phyloP scores from a whole-genome alignment of 495 filamentous ascomycete species.

The Xanthoparmelia taractica region DNA sequence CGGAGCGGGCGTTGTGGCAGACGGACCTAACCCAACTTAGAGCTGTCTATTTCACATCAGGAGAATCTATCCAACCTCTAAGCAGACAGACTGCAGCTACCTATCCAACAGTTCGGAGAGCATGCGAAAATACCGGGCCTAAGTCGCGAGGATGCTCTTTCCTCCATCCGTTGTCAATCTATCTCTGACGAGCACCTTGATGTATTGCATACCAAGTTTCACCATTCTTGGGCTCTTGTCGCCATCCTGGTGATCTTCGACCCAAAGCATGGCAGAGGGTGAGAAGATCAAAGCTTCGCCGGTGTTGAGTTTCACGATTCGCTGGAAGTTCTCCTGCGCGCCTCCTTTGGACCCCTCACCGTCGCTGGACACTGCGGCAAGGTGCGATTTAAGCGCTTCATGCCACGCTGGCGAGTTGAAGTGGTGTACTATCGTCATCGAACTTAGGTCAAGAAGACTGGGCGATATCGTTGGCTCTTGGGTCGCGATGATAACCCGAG shows the following conservation, averaged over 20 bases:
- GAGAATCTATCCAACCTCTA: not conserved
- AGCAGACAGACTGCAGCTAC: not conserved
- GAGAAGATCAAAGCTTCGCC: conserved; percentile 63
- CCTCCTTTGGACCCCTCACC: conserved; percentile 22
- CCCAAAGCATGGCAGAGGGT: conserved; percentile 48
- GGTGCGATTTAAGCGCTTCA: conserved; percentile 48
- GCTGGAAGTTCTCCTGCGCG: conserved; percentile 40
- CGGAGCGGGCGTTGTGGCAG: not conserved
- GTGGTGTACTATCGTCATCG: conserved; percentile 65
- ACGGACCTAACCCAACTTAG: not conserved
- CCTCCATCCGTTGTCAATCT: conserved; percentile 53
- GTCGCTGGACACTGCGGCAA: conserved; percentile 43
- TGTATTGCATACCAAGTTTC: conserved; percentile 39
- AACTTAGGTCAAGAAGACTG: conserved; percentile 60
- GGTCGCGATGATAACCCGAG: conserved; percentile 62
- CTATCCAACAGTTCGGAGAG: not conserved
- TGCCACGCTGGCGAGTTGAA: conserved; percentile 69
- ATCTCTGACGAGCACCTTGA: conserved; percentile 47
- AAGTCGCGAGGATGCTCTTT: conserved; percentile 38
- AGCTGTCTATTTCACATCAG: not conserved
- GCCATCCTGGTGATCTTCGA: conserved; percentile 17
- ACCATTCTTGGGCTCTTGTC: conserved; percentile 16
- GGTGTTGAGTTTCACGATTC: conserved; percentile 50
- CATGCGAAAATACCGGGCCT: not conserved
- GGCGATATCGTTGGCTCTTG: conserved; percentile 74